Evolutionary conservation across 371 early-diverging fungal species (phyloP), one percentile per base, ranked within the genome.

Genomic region (Apophysomyces trapeziformis): DNA sequence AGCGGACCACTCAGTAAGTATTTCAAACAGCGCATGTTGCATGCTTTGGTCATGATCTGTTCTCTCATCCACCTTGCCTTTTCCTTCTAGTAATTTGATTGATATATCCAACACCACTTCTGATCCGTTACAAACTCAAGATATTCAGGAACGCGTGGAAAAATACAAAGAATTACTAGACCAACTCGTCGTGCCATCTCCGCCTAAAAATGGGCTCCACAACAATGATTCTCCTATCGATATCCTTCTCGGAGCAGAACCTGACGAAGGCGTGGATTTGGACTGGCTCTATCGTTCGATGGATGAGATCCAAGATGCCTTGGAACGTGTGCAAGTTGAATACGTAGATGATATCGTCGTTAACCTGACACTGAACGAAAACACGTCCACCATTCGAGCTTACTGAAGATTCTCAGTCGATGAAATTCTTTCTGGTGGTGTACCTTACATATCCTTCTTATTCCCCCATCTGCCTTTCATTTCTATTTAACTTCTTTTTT

Each of bases 311-410:
- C 74, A 78, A 35, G 74, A 80, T 47, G 78, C 81, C 5, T 64
- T 85, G 18, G 69, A 76, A 8, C 72, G 71, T 26, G 76, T 85
- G 44, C 68, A 80, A 35, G 73, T 85, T 41, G 68, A 73, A 50
- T 76, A 76, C 37, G 78, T 76, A 8, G 83, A 83, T 21, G 81
- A 85, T 21, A 78, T 85, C 50, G 85, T 85, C 41, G 81, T 85
- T 54, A 75, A 79, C 38, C 68, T 85, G 38, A 85, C 77, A 2
- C 70, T 77, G 75, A 58, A 71, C 21, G 71, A 72, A 16, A 50
- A 68, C 38, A 59, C 59, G 37, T 58, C 59, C 21, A 26, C 54
- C 11, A 5, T 41, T 41, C 41, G 41, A 41, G 54, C 47, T n/a
- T 18, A 13, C 47, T 18, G 18, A 13, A 47, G 32, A 26, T 26